Base-by-base conservation (phyloP, 805 yeast species). In the Candida manassasensis region DNA sequence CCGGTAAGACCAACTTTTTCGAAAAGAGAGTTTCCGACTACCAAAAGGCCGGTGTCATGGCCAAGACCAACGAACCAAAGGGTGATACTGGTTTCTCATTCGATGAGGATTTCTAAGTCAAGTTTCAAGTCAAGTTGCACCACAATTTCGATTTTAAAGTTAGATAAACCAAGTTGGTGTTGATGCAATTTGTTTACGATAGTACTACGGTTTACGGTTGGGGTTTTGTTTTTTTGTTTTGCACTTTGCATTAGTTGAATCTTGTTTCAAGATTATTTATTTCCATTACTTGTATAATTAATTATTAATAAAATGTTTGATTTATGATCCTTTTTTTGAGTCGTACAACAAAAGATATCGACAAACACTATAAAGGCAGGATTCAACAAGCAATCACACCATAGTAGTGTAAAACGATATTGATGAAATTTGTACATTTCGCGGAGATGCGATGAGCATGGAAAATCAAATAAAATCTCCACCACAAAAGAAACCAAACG, bases 21-120 rank as follows among this genome's bases (percentile, higher is more conserved):
- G 98, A 90, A 75, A 90, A 90, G 79, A 84, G 98, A 71, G 98
- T 90, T 39, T 84, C 95, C 40, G 98, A 90, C 68, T 90, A 90
- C 71, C 98, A 90, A 71, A 93, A 90, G 73, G 97, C 98, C 40
- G 97, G 98, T 73, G 98, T 90, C 55, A 90, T 90, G 93, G 90
- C 95, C 48, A 73, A 74, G 48, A 62, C 78, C 36, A 63, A 66
- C 48, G 75, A 78, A 50, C 59, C 70, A 42, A 57, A 61, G 42
- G 45, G 62, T 31, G 73, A 71, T 38, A 69, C 69, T 58, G 75
- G 77, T 30, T 89, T 90, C 68, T 69, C 83, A 32, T 82, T 93
- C 52, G 95, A 89, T 63, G 98, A 90, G 67, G 97, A 93, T 55
- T 90, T 90, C 66, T 90, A 80, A 48, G 22, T 4, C 12, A 12